These are phyloP conservation scores for Phytophthora ohioensis DNA, from an alignment of 352 stramenopile genomes.

Conservation along the genomic window DNA sequence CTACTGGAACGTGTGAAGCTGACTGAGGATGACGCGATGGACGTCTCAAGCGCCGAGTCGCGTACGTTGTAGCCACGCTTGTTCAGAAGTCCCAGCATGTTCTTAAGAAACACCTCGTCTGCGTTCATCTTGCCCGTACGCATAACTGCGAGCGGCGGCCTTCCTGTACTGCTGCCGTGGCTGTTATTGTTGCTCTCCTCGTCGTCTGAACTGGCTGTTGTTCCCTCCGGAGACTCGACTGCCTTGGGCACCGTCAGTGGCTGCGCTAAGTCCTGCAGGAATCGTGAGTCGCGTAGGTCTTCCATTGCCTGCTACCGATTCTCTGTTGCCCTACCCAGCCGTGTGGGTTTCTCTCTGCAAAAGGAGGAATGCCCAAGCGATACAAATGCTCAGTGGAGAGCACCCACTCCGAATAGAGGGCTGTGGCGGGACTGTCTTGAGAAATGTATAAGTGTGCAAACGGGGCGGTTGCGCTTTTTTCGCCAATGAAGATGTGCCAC, in stretches of 20 bases:
- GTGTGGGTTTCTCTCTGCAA: conserved; percentile 15
- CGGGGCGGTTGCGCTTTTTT: conserved; percentile 5
- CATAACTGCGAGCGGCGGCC: conserved; percentile 23
- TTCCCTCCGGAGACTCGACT: conserved; percentile 23
- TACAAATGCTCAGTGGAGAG: conserved; percentile 7
- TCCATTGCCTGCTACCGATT: conserved; percentile 12
- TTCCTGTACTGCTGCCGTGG: conserved; percentile 12
- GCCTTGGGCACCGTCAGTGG: conserved; percentile 11
- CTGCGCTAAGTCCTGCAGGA: conserved; percentile 31
- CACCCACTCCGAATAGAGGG: conserved; percentile 17
- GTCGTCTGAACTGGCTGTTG: conserved; percentile 31
- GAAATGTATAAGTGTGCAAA: conserved; percentile 22
- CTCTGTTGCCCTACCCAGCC: conserved; percentile 3
- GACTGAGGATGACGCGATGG: conserved; percentile 56
- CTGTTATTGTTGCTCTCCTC: conserved; percentile 32
- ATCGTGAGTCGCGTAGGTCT: conserved; percentile 28
- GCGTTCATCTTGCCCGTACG: conserved; percentile 32
- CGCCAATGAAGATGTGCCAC: conserved; percentile 18
- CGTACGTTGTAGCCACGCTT: conserved; percentile 87
- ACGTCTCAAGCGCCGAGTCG: conserved; percentile 68
- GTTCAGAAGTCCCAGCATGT: conserved; percentile 79
- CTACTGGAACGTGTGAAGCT: conserved; percentile 53
- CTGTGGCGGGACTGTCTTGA: conserved; percentile 24
- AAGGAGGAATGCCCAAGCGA: conserved; percentile 27
- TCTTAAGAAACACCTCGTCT: conserved; percentile 75